A percentile compares a stretch with the other conserved stretches of the same genome.
These are phyloP conservation scores for Symbiotaphrina buchneri DNA, from an alignment of 495 filamentous ascomycete species.

Conservation along the genomic window DNA sequence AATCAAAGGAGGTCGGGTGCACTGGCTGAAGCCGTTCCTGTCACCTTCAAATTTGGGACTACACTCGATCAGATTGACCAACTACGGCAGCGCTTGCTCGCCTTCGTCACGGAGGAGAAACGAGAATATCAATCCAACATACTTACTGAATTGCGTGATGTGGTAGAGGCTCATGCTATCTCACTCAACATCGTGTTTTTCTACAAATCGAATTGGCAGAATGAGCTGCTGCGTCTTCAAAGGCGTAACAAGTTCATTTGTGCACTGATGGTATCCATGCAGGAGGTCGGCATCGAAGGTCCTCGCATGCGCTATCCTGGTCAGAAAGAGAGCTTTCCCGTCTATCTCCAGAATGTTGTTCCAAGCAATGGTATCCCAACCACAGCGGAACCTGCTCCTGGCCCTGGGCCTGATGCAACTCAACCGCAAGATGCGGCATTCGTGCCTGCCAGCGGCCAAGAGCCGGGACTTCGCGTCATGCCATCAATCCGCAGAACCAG, in stretches of 20 bases:
- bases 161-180: slow-evolving; percentile 43
- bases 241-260: slow-evolving; percentile 91
- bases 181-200: slow-evolving; percentile 94
- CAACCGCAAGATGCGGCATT: not conserved
- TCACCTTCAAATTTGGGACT: slow-evolving; percentile 77
- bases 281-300: slow-evolving; percentile 74
- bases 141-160: slow-evolving; percentile 59
- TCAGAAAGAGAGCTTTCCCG: slow-evolving; percentile 29
- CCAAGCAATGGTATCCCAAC: slow-evolving; percentile 10
- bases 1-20: slow-evolving; percentile 83
- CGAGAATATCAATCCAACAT: slow-evolving; percentile 83
- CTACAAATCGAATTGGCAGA: slow-evolving; percentile 90
- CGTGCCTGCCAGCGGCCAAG: not conserved
- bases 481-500: slow-evolving; percentile 30
- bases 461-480: slow-evolving; percentile 11
- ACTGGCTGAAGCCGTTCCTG: slow-evolving; percentile 66
- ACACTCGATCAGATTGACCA: slow-evolving; percentile 67
- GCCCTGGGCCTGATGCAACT: slow-evolving; percentile 11
- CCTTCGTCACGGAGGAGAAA: slow-evolving; percentile 70
- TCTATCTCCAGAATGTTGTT: slow-evolving; percentile 31
- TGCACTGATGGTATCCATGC: slow-evolving; percentile 71
- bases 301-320: slow-evolving; percentile 59
- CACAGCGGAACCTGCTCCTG: slow-evolving; percentile 6
- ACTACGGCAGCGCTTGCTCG: slow-evolving; percentile 60
- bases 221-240: slow-evolving; percentile 73